Conservation (phyloP, 345 rosid species). For the Acer yangbiense region DNA sequence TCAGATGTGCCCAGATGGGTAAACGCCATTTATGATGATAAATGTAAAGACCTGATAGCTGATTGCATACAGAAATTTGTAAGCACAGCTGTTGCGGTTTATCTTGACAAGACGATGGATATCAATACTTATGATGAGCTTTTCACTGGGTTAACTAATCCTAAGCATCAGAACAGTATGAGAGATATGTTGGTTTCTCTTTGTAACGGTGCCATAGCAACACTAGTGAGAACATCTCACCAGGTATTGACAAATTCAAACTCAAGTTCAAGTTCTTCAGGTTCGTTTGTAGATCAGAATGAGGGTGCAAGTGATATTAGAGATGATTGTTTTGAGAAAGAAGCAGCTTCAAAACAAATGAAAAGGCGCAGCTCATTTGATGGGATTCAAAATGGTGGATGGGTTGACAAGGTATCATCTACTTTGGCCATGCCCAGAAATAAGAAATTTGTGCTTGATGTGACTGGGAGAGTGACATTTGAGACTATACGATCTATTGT, state of each 20-base stretch:
- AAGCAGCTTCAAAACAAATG: slow-evolving; percentile 25
- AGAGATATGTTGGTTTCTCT: slow-evolving; percentile 73
- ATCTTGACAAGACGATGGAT: slow-evolving; percentile 86
- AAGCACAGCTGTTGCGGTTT: slow-evolving; percentile 72
- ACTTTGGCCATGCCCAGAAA: slow-evolving; percentile 77
- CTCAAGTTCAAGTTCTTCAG: slow-evolving; percentile 22
- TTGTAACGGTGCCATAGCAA: slow-evolving; percentile 77
- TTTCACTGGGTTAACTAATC: slow-evolving; percentile 85
- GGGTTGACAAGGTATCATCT: slow-evolving; percentile 54
- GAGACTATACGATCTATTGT: slow-evolving; percentile 67
- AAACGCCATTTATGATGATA: slow-evolving; percentile 47
- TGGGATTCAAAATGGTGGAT: slow-evolving; percentile 43
- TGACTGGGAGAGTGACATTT: slow-evolving; percentile 89
- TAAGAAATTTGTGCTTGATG: slow-evolving; percentile 76
- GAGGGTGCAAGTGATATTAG: slow-evolving; percentile 21
- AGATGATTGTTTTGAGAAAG: slow-evolving; percentile 25
- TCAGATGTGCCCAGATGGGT: slow-evolving; percentile 63
- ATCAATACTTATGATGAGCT: slow-evolving; percentile 81
- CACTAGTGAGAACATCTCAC: slow-evolving; percentile 80
- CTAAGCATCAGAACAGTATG: slow-evolving; percentile 64
- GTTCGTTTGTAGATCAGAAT: slow-evolving; percentile 33
- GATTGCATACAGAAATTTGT: slow-evolving; percentile 86
- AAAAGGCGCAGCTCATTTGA: slow-evolving; percentile 30
- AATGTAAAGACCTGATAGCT: slow-evolving; percentile 67
- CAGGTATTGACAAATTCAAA: slow-evolving; percentile 60